Percentiles rank a stretch among this genome's conserved stretches.
Conservation (phyloP, 2,329 filamentous ascomycete species). For the Hymenoscyphus albidus region DNA sequence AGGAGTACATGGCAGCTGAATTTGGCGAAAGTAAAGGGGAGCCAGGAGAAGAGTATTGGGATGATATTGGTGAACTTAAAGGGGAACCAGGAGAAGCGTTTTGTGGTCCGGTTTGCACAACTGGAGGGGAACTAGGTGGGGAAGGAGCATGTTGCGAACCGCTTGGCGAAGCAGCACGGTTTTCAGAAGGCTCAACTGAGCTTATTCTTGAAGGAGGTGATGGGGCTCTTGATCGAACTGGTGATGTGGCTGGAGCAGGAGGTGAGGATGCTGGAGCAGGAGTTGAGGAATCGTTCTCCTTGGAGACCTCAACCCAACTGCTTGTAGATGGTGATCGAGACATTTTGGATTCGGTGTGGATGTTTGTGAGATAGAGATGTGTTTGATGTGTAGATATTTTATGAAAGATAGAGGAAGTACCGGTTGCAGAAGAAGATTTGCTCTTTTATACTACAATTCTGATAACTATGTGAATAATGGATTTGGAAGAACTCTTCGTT, state of each 20-base stretch:
- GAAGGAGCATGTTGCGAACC: neutral
- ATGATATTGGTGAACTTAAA: too few species aligned
- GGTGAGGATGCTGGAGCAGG: neutral
- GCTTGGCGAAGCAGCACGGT: neutral
- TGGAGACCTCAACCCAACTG: neutral
- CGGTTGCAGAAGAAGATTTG: neutral
- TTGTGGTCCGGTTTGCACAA: too few species aligned
- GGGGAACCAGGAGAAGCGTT: too few species aligned
- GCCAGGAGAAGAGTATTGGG: too few species aligned
- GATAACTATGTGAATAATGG: neutral
- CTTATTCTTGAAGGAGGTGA: neutral
- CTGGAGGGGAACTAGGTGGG: neutral
- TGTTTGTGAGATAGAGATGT: neutral
- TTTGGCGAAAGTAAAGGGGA: too few species aligned
- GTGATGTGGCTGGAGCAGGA: neutral
- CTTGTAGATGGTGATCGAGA: neutral
- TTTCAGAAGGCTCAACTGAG: neutral
- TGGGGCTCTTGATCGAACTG: neutral
- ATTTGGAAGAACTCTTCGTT: neutral
- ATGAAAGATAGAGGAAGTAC: neutral
- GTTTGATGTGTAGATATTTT: neutral
- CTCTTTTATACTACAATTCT: neutral
- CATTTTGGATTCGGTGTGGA: neutral
- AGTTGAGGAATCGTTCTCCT: neutral
- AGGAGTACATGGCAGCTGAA: too few species aligned